Evolutionary conservation across 805 yeast species (phyloP).

Genomic region (Starmerella sirachaensis): DNA sequence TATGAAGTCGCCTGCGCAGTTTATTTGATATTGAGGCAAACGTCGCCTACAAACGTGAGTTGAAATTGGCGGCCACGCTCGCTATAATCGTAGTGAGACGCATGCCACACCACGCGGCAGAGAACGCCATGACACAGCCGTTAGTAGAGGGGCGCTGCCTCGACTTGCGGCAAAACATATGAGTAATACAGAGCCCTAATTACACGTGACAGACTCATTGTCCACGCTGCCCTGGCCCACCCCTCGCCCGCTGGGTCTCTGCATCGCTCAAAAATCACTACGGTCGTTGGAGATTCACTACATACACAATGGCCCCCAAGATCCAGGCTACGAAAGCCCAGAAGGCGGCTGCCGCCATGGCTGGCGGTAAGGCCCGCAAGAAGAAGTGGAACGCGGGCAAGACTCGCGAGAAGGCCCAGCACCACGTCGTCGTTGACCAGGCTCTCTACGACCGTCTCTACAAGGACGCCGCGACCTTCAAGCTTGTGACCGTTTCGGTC

Average conservation of each 20-base stretch:
- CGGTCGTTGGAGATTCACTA: constrained; percentile 5
- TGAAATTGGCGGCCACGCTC: too few species aligned
- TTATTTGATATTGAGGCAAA: too few species aligned
- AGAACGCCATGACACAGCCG: too few species aligned
- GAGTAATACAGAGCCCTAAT: constrained; percentile 10
- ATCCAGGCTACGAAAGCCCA: constrained; percentile 99
- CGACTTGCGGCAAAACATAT: too few species aligned
- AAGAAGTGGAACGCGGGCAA: constrained; percentile 99
- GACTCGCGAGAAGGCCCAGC: constrained; percentile 99
- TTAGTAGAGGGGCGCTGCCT: too few species aligned
- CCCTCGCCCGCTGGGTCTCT: constrained; percentile 5
- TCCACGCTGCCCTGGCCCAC: constrained; percentile 2
- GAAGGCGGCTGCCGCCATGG: constrained; percentile 99
- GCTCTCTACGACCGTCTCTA: constrained; percentile 97
- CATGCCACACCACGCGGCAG: too few species aligned
- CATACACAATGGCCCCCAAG: constrained; percentile 88
- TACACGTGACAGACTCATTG: constrained; percentile 17
- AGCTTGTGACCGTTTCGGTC: constrained; percentile 94
- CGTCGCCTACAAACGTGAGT: too few species aligned
- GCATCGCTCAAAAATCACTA: constrained; percentile 13
- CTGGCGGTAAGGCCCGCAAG: constrained; percentile 99
- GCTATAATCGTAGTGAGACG: too few species aligned
- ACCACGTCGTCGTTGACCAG: constrained; percentile 93
- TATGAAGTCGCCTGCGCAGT: too few species aligned
- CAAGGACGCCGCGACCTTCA: constrained; percentile 99